Evolutionary conservation across 2,329 filamentous ascomycete genomes (phyloP).

Genomic region (Aspergillus latus): DNA sequence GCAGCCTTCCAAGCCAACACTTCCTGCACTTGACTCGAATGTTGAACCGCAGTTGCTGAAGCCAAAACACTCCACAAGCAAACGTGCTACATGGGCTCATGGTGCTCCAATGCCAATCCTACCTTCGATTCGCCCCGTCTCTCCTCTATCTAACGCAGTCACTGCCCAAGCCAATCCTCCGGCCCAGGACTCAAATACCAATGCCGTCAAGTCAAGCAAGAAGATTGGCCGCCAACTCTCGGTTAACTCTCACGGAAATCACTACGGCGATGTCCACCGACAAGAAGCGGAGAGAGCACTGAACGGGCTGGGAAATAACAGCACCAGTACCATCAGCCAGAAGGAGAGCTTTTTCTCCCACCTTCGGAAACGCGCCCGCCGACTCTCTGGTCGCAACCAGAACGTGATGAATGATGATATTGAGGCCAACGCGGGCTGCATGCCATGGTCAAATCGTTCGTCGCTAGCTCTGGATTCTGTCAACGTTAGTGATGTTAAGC

Average conservation of each 20-base stretch:
- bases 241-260: constrained; percentile 85
- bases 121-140: constrained; percentile 90
- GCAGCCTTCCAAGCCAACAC: constrained; percentile 40
- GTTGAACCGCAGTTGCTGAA: constrained; percentile 51
- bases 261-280: constrained; percentile 85
- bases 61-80: constrained; percentile 61
- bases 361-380: constrained; percentile 84
- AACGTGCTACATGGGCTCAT: constrained; percentile 92
- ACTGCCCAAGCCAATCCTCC: constrained; percentile 79
- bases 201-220: constrained; percentile 66
- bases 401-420: constrained; percentile 82
- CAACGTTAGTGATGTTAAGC: constrained; percentile 48
- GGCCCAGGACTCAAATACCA: constrained; percentile 41
- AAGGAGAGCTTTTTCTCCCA: constrained; percentile 99
- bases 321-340: constrained; percentile 73
- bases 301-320: constrained; percentile 69
- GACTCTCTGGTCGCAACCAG: constrained; percentile 89
- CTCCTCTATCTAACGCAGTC: constrained; percentile 90
- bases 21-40: constrained; percentile 42
- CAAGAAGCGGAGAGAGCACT: constrained; percentile 89
- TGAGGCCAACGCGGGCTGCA: constrained; percentile 89
- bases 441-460: constrained; percentile 83
- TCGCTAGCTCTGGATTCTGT: constrained; percentile 73
- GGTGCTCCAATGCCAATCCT: constrained; percentile 90
- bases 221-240: constrained; percentile 96